These are phyloP conservation scores for Schizochytrium sp. DNA, from an alignment of 108 stramenopile genomes.

Conservation along the genomic window DNA sequence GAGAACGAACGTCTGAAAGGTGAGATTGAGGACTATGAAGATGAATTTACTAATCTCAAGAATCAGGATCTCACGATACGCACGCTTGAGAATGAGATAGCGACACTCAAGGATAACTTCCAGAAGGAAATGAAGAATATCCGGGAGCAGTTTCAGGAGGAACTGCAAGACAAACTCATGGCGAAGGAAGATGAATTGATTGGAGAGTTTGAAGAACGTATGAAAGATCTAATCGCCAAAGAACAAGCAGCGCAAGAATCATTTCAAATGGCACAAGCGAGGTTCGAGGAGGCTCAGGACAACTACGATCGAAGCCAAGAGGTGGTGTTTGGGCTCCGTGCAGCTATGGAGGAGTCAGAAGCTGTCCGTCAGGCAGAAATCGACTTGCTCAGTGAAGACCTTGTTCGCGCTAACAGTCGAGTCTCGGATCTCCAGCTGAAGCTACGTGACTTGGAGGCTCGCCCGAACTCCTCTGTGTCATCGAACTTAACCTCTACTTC, in stretches of 20 bases:
- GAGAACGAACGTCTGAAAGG: conserved; percentile 83
- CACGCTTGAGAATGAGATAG: conserved; percentile 84
- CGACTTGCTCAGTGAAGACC: conserved; percentile 5
- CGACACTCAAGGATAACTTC: conserved; percentile 78
- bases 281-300: background rate
- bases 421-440: background rate
- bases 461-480: background rate
- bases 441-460: background rate
- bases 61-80: conserved; percentile 92
- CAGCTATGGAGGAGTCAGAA: background rate
- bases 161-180: background rate
- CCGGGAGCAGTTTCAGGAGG: background rate
- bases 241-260: background rate
- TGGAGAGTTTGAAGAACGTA: background rate
- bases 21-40: conserved; percentile 90
- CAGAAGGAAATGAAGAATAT: no score
- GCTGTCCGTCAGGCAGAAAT: conserved; percentile 32
- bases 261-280: background rate
- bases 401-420: conserved; percentile 4
- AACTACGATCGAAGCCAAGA: conserved; percentile 2
- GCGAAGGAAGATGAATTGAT: background rate
- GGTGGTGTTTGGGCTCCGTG: background rate
- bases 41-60: conserved; percentile 86
- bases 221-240: background rate
- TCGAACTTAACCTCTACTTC: background rate